A percentile compares a stretch with the other conserved stretches of the same genome.
Conservation (phyloP, 495 filamentous ascomycete species). For the Clohesyomyces aquaticus region DNA sequence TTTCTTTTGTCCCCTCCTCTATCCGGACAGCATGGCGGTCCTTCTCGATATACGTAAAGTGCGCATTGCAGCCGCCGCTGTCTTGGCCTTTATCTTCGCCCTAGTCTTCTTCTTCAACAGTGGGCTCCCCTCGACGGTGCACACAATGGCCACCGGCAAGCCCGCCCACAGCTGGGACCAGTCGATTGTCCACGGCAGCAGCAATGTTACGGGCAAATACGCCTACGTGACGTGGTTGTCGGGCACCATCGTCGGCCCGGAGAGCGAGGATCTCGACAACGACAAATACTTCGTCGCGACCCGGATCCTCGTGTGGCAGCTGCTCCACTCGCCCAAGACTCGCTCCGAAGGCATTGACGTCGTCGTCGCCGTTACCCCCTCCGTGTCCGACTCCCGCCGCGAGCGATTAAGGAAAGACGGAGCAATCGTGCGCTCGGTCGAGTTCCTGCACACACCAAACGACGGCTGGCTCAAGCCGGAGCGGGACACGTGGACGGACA, state of each 20-base stretch:
- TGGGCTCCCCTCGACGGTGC: not conserved
- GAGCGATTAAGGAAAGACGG: conserved; percentile 37
- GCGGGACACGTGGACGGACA: conserved; percentile 24
- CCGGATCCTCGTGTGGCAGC: conserved; percentile 43
- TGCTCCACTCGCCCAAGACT: conserved; percentile 42
- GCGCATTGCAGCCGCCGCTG: not conserved
- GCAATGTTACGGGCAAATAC: too few relatives aligned
- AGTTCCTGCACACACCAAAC: conserved; percentile 22
- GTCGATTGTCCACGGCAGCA: too few relatives aligned
- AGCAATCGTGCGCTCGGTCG: conserved; percentile 35
- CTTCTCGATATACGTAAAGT: not conserved
- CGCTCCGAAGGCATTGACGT: conserved; percentile 34
- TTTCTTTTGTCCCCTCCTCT: too few relatives aligned
- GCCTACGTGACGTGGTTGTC: conserved; percentile 39
- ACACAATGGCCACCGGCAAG: conserved; percentile 5
- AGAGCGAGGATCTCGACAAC: conserved; percentile 25
- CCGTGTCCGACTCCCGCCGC: conserved; percentile 35
- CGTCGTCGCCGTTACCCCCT: conserved; percentile 41
- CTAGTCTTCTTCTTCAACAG: not conserved
- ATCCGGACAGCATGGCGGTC: not conserved
- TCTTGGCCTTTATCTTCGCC: not conserved
- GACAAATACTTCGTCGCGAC: conserved; percentile 40
- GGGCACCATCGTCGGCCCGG: conserved; percentile 21
- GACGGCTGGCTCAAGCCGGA: conserved; percentile 34
- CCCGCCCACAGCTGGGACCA: too few relatives aligned